A percentile compares a stretch with the other conserved stretches of the same genome.
Conservation (phyloP, 192 early-diverging fungal species). For the Geranomyces variabilis region DNA sequence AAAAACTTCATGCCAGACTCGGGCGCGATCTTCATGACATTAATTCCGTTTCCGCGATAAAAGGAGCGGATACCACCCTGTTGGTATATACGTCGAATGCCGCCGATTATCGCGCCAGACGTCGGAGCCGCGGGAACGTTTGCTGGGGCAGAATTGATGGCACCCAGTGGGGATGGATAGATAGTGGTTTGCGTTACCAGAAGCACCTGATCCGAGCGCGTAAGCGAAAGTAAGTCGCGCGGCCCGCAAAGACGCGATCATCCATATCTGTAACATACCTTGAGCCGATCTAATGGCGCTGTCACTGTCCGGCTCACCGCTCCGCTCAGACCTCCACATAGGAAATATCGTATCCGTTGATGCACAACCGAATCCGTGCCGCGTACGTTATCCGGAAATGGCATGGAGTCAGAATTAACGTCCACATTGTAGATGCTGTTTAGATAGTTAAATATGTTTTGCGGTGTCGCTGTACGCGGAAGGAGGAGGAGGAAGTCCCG, state of each 20-base stretch:
- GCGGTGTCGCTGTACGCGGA: slow-evolving; percentile 62
- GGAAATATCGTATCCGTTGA: slow-evolving; percentile 65
- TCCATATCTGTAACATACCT: slow-evolving; percentile 37
- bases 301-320: slow-evolving; percentile 72
- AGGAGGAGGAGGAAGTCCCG: slow-evolving; percentile 60
- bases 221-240: too few species aligned
- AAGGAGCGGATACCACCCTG: slow-evolving; percentile 71
- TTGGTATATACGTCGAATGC: slow-evolving; percentile 59
- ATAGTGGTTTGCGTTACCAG: slow-evolving; percentile 47
- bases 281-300: slow-evolving; percentile 76
- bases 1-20: slow-evolving; percentile 79
- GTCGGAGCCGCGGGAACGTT: not conserved
- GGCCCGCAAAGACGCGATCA: too few species aligned
- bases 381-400: slow-evolving; percentile 28
- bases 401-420: slow-evolving; percentile 63
- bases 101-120: slow-evolving; percentile 43
- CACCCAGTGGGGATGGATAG: not conserved
- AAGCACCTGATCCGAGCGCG: slow-evolving; percentile 14
- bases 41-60: slow-evolving; percentile 77
- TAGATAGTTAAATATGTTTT: slow-evolving; percentile 67
- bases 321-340: slow-evolving; percentile 73
- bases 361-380: slow-evolving; percentile 14
- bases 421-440: slow-evolving; percentile 63
- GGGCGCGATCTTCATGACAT: slow-evolving; percentile 77
- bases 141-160: not conserved